These are phyloP conservation scores for Candida tallmaniae DNA, from an alignment of 805 yeast species.

Conservation along the genomic window DNA sequence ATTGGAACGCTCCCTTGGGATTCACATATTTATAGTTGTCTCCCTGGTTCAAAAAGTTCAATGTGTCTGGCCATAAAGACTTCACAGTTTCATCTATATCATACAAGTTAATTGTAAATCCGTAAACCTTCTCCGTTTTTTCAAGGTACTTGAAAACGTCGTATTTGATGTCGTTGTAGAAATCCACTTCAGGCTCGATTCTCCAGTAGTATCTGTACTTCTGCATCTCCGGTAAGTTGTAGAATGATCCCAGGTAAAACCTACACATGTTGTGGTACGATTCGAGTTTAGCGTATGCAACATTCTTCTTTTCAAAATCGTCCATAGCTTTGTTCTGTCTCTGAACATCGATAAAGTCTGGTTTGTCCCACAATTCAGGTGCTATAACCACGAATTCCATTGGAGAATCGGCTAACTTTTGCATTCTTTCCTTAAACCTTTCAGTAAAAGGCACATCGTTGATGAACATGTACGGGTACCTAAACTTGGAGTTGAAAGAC, in stretches of 20 bases:
- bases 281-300: constrained; percentile 55
- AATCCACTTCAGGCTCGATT: constrained; percentile 68
- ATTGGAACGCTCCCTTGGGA: constrained; percentile 46
- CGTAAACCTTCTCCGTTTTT: constrained; percentile 63
- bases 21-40: constrained; percentile 55
- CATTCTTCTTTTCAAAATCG: constrained; percentile 34
- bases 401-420: constrained; percentile 25
- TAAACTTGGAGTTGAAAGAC: constrained; percentile 63
- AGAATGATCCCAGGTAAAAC: constrained; percentile 64
- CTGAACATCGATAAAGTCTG: constrained; percentile 47
- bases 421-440: constrained; percentile 46
- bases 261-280: constrained; percentile 87
- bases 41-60: constrained; percentile 50
- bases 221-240: constrained; percentile 55
- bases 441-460: constrained; percentile 67
- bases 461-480: constrained; percentile 76
- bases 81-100: constrained; percentile 63
- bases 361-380: constrained; percentile 52
- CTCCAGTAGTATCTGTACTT: constrained; percentile 76
- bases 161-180: constrained; percentile 65
- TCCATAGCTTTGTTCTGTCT: constrained; percentile 39
- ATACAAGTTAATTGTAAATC: constrained; percentile 64
- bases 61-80: constrained; percentile 66
- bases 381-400: constrained; percentile 40
- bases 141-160: constrained; percentile 76